Evolutionary conservation across 225 moss, liverwort and hornwort genomes (phyloP), one percentile per base, ranked within the genome.

Genomic region (Bryum argenteum): DNA sequence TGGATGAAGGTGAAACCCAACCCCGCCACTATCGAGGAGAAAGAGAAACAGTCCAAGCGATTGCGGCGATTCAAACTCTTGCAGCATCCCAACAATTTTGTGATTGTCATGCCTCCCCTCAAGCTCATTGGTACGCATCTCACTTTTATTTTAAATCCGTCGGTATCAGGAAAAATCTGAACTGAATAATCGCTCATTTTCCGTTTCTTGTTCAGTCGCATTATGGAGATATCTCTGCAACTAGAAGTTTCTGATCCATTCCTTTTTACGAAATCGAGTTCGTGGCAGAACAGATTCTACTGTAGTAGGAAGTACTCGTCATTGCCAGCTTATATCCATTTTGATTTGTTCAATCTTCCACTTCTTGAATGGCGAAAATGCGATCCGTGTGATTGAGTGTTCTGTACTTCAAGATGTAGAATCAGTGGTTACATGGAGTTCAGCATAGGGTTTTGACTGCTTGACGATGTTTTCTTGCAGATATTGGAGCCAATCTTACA

Each of bases 401-500:
- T 48, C 12, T 47, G 15, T 15, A 51, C 63, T 62, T 20, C 21
- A 17, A 33, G 54, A 20, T 65, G 20, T 39, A 38, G 41, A 65
- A 21, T 71, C 11, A 38, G 45, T 67, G 40, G 37, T 38, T 16
- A 40, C 41, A 6, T 61, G 51, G 15, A 61, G 8, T 57, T 61
- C 0, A 16, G 5, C 42, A 19, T 60, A 45, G 14, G 61, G 18
- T 56, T 66, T 61, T 19, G 9, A 33, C 45, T 22, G 18, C 62
- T 48, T 42, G 54, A 18, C 21, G 51, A 54, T 80, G 69, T 28
- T 55, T 45, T 47, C 57, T 70, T 18, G 76, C 89, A 93, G 94
- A 94, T 56, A 87, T 94, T 81, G 94, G 89, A 73, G 91, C 94
- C 77, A 94, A 94, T 80, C 91, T 94, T 65, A 85, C 92, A 89